Percentiles rank a stretch among this genome's conserved stretches.
phyloP scores from a whole-genome alignment of 1,284 basidiomycete genomes.

The Schizophyllum commune region DNA sequence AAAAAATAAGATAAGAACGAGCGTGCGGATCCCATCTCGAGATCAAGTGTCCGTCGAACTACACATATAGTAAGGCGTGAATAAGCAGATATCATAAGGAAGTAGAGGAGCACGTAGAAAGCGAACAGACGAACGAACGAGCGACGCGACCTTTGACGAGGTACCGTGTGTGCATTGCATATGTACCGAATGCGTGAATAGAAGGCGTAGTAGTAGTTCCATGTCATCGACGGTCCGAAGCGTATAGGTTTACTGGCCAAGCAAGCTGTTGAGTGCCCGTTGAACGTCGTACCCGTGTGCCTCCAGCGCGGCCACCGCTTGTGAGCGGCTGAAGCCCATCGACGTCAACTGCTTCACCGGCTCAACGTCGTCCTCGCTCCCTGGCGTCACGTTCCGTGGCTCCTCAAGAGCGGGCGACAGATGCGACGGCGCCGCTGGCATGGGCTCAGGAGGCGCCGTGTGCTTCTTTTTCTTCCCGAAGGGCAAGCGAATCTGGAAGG shows the following conservation, averaged over 20 bases:
- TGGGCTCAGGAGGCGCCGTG: slow-evolving; percentile 29
- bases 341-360: slow-evolving; percentile 68
- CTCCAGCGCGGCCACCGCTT: slow-evolving; percentile 73
- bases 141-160: too few species aligned
- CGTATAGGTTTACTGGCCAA: slow-evolving; percentile 28
- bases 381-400: slow-evolving; percentile 37
- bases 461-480: slow-evolving; percentile 72
- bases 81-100: too few species aligned
- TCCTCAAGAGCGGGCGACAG: slow-evolving; percentile 44
- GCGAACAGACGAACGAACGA: too few species aligned
- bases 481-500: slow-evolving; percentile 60
- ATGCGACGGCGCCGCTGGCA: slow-evolving; percentile 35
- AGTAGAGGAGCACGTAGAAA: background rate
- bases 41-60: too few species aligned
- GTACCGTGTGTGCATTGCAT: too few species aligned
- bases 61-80: too few species aligned
- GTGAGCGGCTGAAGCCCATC: slow-evolving; percentile 80
- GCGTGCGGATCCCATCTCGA: too few species aligned
- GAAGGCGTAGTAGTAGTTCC: too few species aligned
- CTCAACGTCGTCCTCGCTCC: slow-evolving; percentile 66
- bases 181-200: too few species aligned
- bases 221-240: background rate
- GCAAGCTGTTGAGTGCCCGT: slow-evolving; percentile 63
- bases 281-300: slow-evolving; percentile 67
- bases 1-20: too few species aligned